phyloP scores from a whole-genome alignment of 1,139 yeast species.

The Hyphopichia wangnamkhiaoensis region DNA sequence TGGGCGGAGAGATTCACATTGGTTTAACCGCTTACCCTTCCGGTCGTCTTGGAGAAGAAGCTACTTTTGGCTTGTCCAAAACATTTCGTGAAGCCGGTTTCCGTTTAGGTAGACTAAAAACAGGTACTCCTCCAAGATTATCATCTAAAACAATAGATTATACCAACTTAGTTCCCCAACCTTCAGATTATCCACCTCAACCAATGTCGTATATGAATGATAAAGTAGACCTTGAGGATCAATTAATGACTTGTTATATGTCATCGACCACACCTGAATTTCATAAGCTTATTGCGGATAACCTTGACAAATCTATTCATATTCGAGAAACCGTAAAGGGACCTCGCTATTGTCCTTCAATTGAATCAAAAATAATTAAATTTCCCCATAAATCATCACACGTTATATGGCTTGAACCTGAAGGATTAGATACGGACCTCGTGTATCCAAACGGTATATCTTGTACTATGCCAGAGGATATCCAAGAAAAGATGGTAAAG shows the following conservation, averaged over 20 bases:
- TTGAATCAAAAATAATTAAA: conserved; percentile 83
- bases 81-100: conserved; percentile 80
- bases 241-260: conserved; percentile 70
- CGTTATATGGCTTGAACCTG: conserved; percentile 94
- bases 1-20: conserved; percentile 92
- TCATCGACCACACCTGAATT: conserved; percentile 77
- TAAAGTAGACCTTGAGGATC: conserved; percentile 55
- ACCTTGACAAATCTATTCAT: conserved; percentile 82
- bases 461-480: conserved; percentile 94
- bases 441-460: conserved; percentile 97
- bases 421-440: conserved; percentile 80
- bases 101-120: conserved; percentile 83
- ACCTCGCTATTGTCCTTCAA: conserved; percentile 96
- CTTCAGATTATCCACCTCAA: conserved; percentile 76
- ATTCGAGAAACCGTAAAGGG: conserved; percentile 94
- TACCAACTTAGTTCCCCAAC: conserved; percentile 57
- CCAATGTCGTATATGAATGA: conserved; percentile 92
- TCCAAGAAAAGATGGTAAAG: conserved; percentile 71
- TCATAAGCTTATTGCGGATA: conserved; percentile 67
- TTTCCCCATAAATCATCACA: conserved; percentile 78
- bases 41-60: conserved; percentile 91
- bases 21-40: conserved; percentile 81
- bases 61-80: conserved; percentile 84
- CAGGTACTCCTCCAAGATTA: conserved; percentile 96
- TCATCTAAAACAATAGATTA: conserved; percentile 73